Base-by-base conservation (phyloP, 805 yeast genomes). In the Saccharomycopsis amapae region DNA sequence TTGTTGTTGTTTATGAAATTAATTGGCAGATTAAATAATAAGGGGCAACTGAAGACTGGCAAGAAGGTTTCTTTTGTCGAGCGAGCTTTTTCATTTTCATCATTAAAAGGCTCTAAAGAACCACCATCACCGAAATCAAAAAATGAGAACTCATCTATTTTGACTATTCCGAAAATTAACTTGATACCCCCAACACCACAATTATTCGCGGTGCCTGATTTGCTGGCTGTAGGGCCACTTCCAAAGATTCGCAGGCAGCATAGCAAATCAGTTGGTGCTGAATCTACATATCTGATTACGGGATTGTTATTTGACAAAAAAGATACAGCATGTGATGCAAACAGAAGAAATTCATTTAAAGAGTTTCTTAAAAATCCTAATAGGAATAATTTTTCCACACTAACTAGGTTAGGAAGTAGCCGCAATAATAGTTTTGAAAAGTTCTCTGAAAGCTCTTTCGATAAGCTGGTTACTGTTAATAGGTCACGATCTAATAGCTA, bases 191-290 rank as follows among this genome's bases (percentile, higher is more conserved):
- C 50, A 3, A 13, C 47, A 7, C 46, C 47, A 15, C 18, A 12
- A 13, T 38, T 38, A 30, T 13, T n/a, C 13, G 12, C 36, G n/a
- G n/a, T n/a, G n/a, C n/a, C n/a, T n/a, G n/a, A n/a, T n/a, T n/a
- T n/a, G n/a, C n/a, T n/a, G n/a, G 19, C 15, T 34, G 20, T 9
- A 18, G 32, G n/a, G 13, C 32, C 2, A 32, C 7, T 9, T 12
- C 12, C 12, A 5, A 36, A 22, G 12, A 4, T 38, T 12, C 19
- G 44, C 24, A 26, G 44, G 38, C 28, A 33, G 19, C 47, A 41
- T 42, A 38, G 49, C 38, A 46, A 46, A 24, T 46, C 50, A 10
- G 43, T 47, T 17, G 48, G 51, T 6, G 24, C 51, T 15, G 44
- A 43, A 18, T 26, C 43, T 4, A 4, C 23, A 5, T 10, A 18